These are phyloP conservation scores for Xylaria digitata DNA, from an alignment of 2,329 filamentous ascomycete species.

Conservation along the genomic window DNA sequence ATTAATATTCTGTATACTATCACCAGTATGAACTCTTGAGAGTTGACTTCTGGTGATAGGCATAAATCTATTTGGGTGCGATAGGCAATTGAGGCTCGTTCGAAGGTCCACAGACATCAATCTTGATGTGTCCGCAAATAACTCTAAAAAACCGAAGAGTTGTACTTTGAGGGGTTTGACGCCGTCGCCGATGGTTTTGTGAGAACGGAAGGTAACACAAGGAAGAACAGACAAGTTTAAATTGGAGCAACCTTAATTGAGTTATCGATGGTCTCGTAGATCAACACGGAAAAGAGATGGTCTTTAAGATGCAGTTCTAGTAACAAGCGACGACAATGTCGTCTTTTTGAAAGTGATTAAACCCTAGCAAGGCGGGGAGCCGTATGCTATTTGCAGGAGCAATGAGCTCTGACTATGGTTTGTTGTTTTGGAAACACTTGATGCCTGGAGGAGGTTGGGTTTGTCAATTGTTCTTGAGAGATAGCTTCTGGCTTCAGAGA, in stretches of 20 bases:
- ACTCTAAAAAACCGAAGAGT: slow-evolving; percentile 40
- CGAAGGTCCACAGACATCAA: slow-evolving; percentile 71
- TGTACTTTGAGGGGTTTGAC: slow-evolving; percentile 34
- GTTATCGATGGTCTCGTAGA: slow-evolving; percentile 24
- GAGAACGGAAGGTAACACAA: slow-evolving; percentile 33
- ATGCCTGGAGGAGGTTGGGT: slow-evolving; percentile 19
- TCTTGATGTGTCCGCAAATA: slow-evolving; percentile 53
- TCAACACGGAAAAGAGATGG: slow-evolving; percentile 24
- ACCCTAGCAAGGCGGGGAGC: slow-evolving; percentile 39
- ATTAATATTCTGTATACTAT: slow-evolving; percentile 66
- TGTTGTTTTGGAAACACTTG: slow-evolving; percentile 37
- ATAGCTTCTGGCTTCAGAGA: slow-evolving; percentile 35
- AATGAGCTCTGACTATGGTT: slow-evolving; percentile 38
- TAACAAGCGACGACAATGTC: slow-evolving; percentile 21
- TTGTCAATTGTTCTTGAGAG: slow-evolving; percentile 28
- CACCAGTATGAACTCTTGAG: slow-evolving; percentile 66
- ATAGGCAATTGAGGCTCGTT: slow-evolving; percentile 66
- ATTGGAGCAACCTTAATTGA: slow-evolving; percentile 19
- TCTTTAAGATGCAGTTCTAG: slow-evolving; percentile 23
- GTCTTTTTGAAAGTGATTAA: slow-evolving; percentile 37
- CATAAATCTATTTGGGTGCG: slow-evolving; percentile 68
- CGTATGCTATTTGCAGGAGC: slow-evolving; percentile 43
- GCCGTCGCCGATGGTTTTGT: slow-evolving; percentile 39
- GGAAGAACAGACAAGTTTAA: slow-evolving; percentile 18
- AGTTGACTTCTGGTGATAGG: slow-evolving; percentile 66